Evolutionary conservation across 768 basidiomycete species (phyloP).

Genomic region (Mycena galericulata): DNA sequence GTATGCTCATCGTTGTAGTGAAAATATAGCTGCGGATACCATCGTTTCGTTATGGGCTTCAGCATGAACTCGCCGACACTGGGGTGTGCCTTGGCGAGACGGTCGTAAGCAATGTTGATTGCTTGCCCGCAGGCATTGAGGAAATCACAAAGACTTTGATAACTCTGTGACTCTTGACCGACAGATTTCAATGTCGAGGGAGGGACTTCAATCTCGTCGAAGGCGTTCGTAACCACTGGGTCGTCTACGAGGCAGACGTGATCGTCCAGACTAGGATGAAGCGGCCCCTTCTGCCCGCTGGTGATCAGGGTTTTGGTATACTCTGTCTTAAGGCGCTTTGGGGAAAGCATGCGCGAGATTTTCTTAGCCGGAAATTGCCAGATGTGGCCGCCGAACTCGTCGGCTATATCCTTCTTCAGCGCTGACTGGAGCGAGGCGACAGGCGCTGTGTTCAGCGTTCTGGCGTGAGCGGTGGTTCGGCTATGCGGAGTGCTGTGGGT

Average conservation of each 20-base stretch:
- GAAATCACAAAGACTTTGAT: background rate
- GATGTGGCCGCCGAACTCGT: too few relatives aligned
- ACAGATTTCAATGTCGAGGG: background rate
- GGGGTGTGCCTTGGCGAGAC: background rate
- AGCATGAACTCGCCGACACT: slow-evolving; percentile 1
- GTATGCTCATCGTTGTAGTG: background rate
- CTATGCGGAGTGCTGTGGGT: slow-evolving; percentile 6
- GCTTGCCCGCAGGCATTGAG: background rate
- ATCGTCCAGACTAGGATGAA: background rate
- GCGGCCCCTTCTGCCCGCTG: background rate
- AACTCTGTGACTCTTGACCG: background rate
- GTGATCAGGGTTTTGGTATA: background rate
- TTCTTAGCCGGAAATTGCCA: background rate
- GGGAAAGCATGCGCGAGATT: background rate
- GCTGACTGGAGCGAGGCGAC: background rate
- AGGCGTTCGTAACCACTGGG: background rate
- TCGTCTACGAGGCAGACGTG: background rate
- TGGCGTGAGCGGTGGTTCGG: background rate
- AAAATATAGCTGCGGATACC: slow-evolving; percentile 1
- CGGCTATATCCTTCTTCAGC: too few relatives aligned
- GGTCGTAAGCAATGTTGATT: background rate
- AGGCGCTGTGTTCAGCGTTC: slow-evolving; percentile 4
- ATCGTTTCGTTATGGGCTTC: background rate
- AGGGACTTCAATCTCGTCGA: background rate
- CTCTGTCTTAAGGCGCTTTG: background rate